Conservation (phyloP, 495 filamentous ascomycete species). For the Trichoderma orchidacearum region DNA sequence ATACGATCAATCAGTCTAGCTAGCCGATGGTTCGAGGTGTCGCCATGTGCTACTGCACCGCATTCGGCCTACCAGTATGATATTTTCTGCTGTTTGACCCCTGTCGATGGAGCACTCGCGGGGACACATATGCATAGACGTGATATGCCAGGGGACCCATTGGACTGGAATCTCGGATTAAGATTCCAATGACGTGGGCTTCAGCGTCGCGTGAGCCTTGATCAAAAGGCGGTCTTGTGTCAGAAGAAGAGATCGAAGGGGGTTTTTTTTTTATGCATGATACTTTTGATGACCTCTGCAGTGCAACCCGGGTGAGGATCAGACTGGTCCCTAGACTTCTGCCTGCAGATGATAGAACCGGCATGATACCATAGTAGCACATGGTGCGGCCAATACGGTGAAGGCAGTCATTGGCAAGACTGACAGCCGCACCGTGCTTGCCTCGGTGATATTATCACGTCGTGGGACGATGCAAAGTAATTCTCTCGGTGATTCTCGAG, state of each 20-base stretch:
- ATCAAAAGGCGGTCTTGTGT: background rate
- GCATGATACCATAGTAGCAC: background rate
- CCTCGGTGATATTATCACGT: background rate
- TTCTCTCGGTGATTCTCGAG: background rate
- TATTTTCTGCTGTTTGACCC: no score
- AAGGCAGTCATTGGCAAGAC: background rate
- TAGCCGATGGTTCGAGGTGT: background rate
- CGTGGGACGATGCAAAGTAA: background rate
- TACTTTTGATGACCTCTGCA: no score
- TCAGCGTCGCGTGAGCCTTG: background rate
- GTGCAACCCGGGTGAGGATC: no score
- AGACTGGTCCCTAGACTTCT: no score
- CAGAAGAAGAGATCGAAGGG: background rate
- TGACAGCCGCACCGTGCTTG: background rate
- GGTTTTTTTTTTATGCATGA: no score
- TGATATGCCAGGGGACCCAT: background rate
- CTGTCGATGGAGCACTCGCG: background rate
- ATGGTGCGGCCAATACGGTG: background rate
- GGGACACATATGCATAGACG: background rate
- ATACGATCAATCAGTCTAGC: background rate
- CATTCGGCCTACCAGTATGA: no score
- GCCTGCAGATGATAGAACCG: background rate
- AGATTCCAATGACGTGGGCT: background rate
- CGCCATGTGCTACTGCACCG: background rate
- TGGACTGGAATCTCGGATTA: background rate